These are phyloP conservation scores for Entomortierella beljakovae DNA, from an alignment of 192 early-diverging fungal species.

Conservation along the genomic window DNA sequence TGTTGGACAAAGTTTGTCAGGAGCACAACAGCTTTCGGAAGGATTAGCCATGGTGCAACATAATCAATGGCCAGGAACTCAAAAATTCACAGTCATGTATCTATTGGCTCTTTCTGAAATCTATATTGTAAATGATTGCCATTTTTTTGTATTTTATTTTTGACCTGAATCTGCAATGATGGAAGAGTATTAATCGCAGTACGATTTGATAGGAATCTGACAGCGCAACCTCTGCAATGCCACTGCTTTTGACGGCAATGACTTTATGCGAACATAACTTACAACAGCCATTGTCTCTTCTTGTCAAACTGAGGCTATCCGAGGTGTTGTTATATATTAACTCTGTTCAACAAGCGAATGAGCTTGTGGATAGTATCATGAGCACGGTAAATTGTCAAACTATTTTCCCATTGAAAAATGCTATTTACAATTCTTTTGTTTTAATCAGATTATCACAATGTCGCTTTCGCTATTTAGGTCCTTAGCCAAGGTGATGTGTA, in stretches of 20 bases:
- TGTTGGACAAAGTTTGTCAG: slow-evolving; percentile 13
- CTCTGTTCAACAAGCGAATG: slow-evolving; percentile 13
- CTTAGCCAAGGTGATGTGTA: slow-evolving; percentile 37
- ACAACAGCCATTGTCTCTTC: slow-evolving; percentile 19
- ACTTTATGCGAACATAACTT: slow-evolving; percentile 26
- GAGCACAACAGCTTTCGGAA: slow-evolving; percentile 34
- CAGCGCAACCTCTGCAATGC: slow-evolving; percentile 24
- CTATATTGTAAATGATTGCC: slow-evolving; percentile 17
- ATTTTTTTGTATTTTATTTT: neutral
- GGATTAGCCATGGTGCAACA: slow-evolving; percentile 16
- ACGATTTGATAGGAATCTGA: slow-evolving; percentile 25
- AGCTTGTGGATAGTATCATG: slow-evolving; percentile 28
- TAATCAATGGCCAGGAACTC: slow-evolving; percentile 35
- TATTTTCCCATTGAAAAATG: neutral
- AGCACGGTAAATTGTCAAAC: slow-evolving; percentile 4
- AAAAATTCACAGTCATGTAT: slow-evolving; percentile 35
- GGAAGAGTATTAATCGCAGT: too few species aligned
- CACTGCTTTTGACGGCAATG: slow-evolving; percentile 19
- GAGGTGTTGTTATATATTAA: slow-evolving; percentile 24
- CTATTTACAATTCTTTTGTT: neutral
- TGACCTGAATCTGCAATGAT: neutral
- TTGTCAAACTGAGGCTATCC: slow-evolving; percentile 33
- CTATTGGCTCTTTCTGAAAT: slow-evolving; percentile 35
- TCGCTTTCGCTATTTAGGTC: neutral
- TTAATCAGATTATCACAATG: neutral